phyloP scores from a whole-genome alignment of 75 land plant species.

The Pseudotsuga menziesii region DNA sequence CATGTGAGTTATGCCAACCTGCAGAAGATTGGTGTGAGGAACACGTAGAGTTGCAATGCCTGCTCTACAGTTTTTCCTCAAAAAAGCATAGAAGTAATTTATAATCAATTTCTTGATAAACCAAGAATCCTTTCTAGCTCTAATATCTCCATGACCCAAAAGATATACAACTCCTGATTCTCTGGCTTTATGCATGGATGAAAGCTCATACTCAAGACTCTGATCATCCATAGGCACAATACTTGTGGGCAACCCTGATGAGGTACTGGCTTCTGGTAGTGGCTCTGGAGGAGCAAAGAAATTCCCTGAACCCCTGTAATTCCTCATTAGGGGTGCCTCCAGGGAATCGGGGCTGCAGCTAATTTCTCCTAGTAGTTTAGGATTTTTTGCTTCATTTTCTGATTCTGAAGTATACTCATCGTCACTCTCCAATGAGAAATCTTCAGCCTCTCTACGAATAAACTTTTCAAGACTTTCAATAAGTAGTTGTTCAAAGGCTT shows the following conservation, averaged over 20 bases:
- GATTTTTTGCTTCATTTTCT: constrained; percentile 24
- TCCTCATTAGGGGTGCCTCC: constrained; percentile 51
- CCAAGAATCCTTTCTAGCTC: constrained; percentile 86
- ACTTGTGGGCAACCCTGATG: constrained; percentile 14
- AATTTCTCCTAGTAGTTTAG: constrained; percentile 45
- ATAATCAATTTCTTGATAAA: constrained; percentile 84
- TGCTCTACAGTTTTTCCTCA: constrained; percentile 84
- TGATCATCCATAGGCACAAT: constrained; percentile 26
- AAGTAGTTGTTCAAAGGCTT: constrained; percentile 81
- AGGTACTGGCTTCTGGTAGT: constrained; percentile 43
- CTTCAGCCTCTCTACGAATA: constrained; percentile 79
- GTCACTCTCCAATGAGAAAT: constrained; percentile 70
- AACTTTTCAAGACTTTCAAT: constrained; percentile 86
- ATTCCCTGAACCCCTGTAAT: constrained; percentile 16
- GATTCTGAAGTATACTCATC: constrained; percentile 43
- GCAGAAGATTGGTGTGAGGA: constrained; percentile 79
- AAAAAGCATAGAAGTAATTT: constrained; percentile 87
- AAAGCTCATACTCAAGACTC: constrained; percentile 63
- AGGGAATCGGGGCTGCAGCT: constrained; percentile 67
- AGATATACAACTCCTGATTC: constrained; percentile 92
- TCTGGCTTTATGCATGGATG: constrained; percentile 64
- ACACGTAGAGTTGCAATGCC: constrained; percentile 76
- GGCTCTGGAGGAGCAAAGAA: constrained; percentile 13
- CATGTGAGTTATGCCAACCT: constrained; percentile 97
- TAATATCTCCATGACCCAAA: constrained; percentile 87